These are phyloP conservation scores for Epichloe sibirici DNA, from an alignment of 2,329 filamentous ascomycete species.

Conservation along the genomic window DNA sequence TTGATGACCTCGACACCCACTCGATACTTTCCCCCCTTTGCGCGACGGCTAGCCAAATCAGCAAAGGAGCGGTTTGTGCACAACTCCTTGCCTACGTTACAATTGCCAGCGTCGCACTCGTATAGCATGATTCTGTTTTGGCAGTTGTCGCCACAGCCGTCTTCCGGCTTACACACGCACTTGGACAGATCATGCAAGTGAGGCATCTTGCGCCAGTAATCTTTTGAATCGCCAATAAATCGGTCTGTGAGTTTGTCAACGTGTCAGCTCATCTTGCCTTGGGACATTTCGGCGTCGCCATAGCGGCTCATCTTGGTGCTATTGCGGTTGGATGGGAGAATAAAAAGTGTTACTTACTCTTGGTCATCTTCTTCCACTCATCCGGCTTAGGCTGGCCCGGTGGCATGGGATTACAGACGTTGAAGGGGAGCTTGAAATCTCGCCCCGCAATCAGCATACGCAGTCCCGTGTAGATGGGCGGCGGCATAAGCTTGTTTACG, in stretches of 20 bases:
- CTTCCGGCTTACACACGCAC: slow-evolving; percentile 66
- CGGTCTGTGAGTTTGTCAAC: slow-evolving; percentile 46
- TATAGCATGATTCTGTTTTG: slow-evolving; percentile 96
- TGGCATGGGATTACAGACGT: slow-evolving; percentile 78
- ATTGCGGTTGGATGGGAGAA: background rate
- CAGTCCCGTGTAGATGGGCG: slow-evolving; percentile 69
- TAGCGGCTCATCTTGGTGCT: background rate
- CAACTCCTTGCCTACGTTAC: slow-evolving; percentile 57
- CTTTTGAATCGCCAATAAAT: slow-evolving; percentile 73
- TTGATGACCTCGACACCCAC: slow-evolving; percentile 93
- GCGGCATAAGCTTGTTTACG: slow-evolving; percentile 49
- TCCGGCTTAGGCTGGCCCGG: slow-evolving; percentile 82
- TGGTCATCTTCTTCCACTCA: slow-evolving; percentile 84
- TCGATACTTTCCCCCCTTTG: slow-evolving; percentile 77
- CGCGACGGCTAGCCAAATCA: slow-evolving; percentile 60
- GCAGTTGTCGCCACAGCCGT: slow-evolving; percentile 79
- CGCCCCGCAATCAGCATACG: slow-evolving; percentile 58
- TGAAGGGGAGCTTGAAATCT: slow-evolving; percentile 81
- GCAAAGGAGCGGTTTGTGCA: slow-evolving; percentile 87
- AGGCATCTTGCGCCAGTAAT: slow-evolving; percentile 69
- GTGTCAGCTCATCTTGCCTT: background rate
- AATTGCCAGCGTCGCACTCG: slow-evolving; percentile 87
- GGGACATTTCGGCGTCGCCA: background rate
- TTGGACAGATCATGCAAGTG: slow-evolving; percentile 61
- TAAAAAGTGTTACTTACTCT: slow-evolving; percentile 44